These are phyloP conservation scores for Starmerella vitae DNA, from an alignment of 805 yeast genomes.

Conservation along the genomic window DNA sequence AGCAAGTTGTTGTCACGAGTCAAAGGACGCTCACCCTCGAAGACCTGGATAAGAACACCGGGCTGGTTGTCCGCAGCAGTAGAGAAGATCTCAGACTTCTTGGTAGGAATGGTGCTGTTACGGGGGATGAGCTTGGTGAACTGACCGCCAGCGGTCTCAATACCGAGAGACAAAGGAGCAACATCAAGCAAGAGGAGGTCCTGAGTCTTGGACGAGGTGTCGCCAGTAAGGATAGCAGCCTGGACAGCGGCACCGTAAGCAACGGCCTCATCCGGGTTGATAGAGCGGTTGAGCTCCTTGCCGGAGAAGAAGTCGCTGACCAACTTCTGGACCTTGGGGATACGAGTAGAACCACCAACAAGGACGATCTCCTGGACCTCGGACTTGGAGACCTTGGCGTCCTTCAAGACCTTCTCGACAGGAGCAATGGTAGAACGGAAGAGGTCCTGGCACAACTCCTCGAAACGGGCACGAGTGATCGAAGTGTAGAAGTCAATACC, in stretches of 20 bases:
- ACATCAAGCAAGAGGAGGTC: conserved; percentile 89
- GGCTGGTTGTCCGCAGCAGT: conserved; percentile 98
- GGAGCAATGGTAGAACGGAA: conserved; percentile 92
- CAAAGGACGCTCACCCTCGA: conserved; percentile 95
- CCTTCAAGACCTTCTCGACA: conserved; percentile 86
- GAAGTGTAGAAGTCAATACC: conserved; percentile 96
- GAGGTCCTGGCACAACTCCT: conserved; percentile 85
- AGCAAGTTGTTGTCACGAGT: conserved; percentile 91
- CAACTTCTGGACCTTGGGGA: conserved; percentile 91
- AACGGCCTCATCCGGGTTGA: conserved; percentile 98
- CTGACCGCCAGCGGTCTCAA: conserved; percentile 98
- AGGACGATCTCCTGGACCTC: conserved; percentile 82
- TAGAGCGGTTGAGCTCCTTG: conserved; percentile 91
- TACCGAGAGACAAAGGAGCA: conserved; percentile 94
- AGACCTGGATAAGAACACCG: conserved; percentile 94
- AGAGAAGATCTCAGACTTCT: conserved; percentile 92
- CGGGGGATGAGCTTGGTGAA: conserved; percentile 97
- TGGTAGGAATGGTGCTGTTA: conserved; percentile 95
- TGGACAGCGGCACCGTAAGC: conserved; percentile 99
- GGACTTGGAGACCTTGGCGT: conserved; percentile 80
- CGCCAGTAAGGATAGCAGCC: conserved; percentile 94
- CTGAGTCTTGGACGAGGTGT: conserved; percentile 90
- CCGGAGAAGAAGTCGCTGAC: conserved; percentile 95
- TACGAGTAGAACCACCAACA: conserved; percentile 97
- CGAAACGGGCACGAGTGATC: conserved; percentile 93